Conservation (phyloP, 2,329 filamentous ascomycete species). For the Fusarium sp. region DNA sequence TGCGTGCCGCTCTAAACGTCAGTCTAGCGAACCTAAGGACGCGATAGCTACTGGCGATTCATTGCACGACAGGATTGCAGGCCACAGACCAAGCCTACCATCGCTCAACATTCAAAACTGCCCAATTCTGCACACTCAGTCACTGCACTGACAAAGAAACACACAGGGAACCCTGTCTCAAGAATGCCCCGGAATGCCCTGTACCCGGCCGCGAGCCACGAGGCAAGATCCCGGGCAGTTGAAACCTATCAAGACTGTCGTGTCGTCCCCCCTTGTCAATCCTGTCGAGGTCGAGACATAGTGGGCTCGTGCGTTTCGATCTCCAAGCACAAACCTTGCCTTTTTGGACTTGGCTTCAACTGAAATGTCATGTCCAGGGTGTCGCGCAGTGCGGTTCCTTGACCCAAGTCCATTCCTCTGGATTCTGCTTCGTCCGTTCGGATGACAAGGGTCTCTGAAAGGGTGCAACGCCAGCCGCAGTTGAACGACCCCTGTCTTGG, state of each 20-base stretch:
- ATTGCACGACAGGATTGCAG: slow-evolving; percentile 17
- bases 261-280: slow-evolving; percentile 8
- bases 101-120: background rate
- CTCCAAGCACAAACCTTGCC: slow-evolving; percentile 36
- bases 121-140: slow-evolving; percentile 4
- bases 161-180: slow-evolving; percentile 29
- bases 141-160: slow-evolving; percentile 21
- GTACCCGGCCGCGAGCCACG: slow-evolving; percentile 38
- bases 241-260: slow-evolving; percentile 17
- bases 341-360: slow-evolving; percentile 33
- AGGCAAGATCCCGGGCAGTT: slow-evolving; percentile 31
- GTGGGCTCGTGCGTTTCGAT: slow-evolving; percentile 42
- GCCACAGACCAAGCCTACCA: background rate
- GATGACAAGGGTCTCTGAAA: slow-evolving; percentile 35
- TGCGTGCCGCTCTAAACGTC: slow-evolving; percentile 7
- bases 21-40: background rate
- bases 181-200: slow-evolving; percentile 36
- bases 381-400: slow-evolving; percentile 18
- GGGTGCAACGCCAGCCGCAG: slow-evolving; percentile 28
- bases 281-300: slow-evolving; percentile 1
- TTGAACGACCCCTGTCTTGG: slow-evolving; percentile 39
- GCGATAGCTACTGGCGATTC: background rate
- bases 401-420: slow-evolving; percentile 12
- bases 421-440: slow-evolving; percentile 28
- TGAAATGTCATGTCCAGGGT: slow-evolving; percentile 42